phyloP scores from a whole-genome alignment of 139 green algal species.

The Trebouxia sp. region DNA sequence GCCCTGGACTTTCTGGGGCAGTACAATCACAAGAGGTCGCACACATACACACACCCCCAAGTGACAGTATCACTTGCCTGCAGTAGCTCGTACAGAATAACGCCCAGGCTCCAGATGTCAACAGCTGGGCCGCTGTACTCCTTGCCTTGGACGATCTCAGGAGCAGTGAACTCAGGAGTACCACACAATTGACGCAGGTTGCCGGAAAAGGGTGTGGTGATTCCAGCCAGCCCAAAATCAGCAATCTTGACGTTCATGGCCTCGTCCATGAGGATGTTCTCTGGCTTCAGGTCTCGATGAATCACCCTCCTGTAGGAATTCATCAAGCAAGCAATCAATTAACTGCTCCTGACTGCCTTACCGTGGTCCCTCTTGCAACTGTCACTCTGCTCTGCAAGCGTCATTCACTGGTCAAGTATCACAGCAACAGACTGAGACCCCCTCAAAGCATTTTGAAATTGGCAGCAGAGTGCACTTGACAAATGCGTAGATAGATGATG shows the following conservation, averaged over 20 bases:
- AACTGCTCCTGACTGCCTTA: neutral
- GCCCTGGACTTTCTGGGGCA: slow-evolving; percentile 56
- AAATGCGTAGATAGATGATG: no score
- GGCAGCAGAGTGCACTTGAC: no score
- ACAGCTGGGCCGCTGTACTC: slow-evolving; percentile 31
- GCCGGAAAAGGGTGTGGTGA: slow-evolving; percentile 56
- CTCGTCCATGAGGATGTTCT: slow-evolving; percentile 80
- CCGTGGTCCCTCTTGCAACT: neutral
- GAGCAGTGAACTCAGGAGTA: slow-evolving; percentile 60
- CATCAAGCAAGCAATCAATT: neutral
- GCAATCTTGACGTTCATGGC: slow-evolving; percentile 66
- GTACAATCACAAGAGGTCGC: slow-evolving; percentile 54
- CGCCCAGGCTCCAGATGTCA: slow-evolving; percentile 48
- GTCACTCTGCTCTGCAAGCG: neutral
- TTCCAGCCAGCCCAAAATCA: slow-evolving; percentile 73
- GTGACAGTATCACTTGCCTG: no score
- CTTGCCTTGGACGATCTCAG: slow-evolving; percentile 58
- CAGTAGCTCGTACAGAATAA: slow-evolving; percentile 47
- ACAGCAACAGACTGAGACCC: neutral
- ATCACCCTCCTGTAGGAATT: slow-evolving; percentile 53
- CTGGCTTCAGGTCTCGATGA: slow-evolving; percentile 78
- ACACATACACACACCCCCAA: no score
- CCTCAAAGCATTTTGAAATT: no score
- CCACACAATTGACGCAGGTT: slow-evolving; percentile 39
- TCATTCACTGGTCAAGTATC: neutral